Evolutionary conservation across 345 rosid species (phyloP).

Genomic region (Hibiscus tridactylites): DNA sequence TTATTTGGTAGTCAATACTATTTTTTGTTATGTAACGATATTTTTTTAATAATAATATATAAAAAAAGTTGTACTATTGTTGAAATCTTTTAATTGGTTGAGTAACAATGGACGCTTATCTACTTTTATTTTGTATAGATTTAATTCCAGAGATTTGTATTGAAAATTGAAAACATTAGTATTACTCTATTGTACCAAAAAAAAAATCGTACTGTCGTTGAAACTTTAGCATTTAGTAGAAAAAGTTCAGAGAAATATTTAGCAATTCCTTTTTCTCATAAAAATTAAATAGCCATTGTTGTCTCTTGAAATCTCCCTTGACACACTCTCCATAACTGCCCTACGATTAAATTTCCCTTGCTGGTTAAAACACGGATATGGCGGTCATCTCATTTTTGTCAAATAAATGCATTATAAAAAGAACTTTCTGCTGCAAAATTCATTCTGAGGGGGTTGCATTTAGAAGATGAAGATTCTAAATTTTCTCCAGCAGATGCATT

Average conservation of each 20-base stretch:
- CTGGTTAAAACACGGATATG: neutral
- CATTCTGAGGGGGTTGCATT: neutral
- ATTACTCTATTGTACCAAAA: no score
- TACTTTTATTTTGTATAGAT: no score
- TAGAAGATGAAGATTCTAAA: conserved; percentile 48
- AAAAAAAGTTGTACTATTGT: no score
- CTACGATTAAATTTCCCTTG: neutral
- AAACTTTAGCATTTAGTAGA: neutral
- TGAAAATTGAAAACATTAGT: no score
- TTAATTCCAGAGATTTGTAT: no score
- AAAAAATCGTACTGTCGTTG: no score
- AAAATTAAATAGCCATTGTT: neutral
- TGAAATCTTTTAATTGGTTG: no score
- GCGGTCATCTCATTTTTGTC: neutral
- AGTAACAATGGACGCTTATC: no score
- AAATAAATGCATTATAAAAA: neutral
- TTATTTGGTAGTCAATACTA: no score
- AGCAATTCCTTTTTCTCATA: neutral
- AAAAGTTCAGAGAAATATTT: no score
- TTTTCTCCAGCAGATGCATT: conserved; percentile 68
- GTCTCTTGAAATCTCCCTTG: neutral
- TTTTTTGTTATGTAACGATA: no score
- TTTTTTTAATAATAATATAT: no score
- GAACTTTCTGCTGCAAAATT: neutral
- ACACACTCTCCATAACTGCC: neutral